Conservation (phyloP, 176 grass and related monocot species). For the Chloris gayana region DNA sequence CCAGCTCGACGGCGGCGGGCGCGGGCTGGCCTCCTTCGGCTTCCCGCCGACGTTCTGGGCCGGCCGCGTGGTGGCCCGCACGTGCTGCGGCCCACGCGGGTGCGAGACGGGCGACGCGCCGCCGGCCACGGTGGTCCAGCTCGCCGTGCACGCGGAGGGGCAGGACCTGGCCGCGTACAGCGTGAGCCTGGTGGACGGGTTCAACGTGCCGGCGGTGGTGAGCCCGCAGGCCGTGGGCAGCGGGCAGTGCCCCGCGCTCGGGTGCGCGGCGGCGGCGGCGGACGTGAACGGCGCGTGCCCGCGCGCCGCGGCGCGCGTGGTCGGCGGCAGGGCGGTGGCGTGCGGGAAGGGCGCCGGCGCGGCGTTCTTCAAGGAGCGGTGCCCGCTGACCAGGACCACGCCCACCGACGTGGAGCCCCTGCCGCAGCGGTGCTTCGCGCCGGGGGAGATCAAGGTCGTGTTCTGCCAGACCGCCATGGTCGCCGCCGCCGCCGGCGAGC, state of each 20-base stretch:
- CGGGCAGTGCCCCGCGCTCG: slow-evolving; percentile 45
- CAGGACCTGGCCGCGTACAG: slow-evolving; percentile 21
- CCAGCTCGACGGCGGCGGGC: slow-evolving; percentile 33
- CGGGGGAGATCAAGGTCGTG: slow-evolving; percentile 52
- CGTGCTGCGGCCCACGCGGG: slow-evolving; percentile 38
- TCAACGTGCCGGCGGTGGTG: too few relatives aligned
- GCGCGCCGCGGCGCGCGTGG: slow-evolving; percentile 1
- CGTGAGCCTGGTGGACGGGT: too few relatives aligned
- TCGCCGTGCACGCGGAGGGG: slow-evolving; percentile 39
- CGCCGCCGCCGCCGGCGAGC: too few relatives aligned
- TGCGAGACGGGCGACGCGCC: slow-evolving; percentile 50
- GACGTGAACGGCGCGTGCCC: slow-evolving; percentile 48
- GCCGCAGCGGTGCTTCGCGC: slow-evolving; percentile 51
- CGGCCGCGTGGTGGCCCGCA: slow-evolving; percentile 43
- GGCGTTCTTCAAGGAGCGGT: slow-evolving; percentile 38
- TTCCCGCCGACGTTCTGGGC: slow-evolving; percentile 45
- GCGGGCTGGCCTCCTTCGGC: slow-evolving; percentile 28
- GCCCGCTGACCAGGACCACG: slow-evolving; percentile 44
- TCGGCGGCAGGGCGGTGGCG: too few relatives aligned
- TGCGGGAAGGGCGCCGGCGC: too few relatives aligned
- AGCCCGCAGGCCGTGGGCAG: too few relatives aligned
- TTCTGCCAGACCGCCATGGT: too few relatives aligned
- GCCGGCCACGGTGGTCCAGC: slow-evolving; percentile 29
- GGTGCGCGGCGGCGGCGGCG: slow-evolving; percentile 28
- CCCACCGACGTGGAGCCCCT: slow-evolving; percentile 48